These are phyloP conservation scores for Hygrocybe punicea DNA, from an alignment of 768 basidiomycete genomes.

Conservation along the genomic window DNA sequence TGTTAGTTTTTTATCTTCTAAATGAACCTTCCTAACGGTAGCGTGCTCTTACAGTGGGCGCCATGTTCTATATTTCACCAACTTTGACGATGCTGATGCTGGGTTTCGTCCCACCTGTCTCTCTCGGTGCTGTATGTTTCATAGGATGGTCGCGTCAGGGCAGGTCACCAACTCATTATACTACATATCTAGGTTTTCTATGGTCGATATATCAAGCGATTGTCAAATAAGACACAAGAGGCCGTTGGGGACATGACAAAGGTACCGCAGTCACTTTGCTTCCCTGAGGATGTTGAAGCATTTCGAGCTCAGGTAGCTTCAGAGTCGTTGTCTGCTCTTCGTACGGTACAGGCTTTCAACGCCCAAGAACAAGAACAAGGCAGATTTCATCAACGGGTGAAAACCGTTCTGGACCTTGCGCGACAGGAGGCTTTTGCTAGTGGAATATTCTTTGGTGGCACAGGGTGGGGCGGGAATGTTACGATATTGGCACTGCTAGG, in stretches of 20 bases:
- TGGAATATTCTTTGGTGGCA: conserved; percentile 90
- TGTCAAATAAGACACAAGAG: conserved; percentile 90
- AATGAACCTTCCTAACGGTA: not conserved
- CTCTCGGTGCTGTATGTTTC: conserved; percentile 68
- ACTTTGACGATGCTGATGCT: conserved; percentile 91
- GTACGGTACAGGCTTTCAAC: conserved; percentile 91
- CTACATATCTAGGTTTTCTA: conserved; percentile 73
- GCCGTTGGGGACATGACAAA: conserved; percentile 95
- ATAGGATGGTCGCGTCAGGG: not conserved
- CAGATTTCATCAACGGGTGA: conserved; percentile 68
- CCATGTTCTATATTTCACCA: conserved; percentile 92
- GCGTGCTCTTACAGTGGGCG: conserved; percentile 56
- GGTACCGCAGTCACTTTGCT: conserved; percentile 29
- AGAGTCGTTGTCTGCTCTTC: conserved; percentile 81
- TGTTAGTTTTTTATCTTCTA: conserved; percentile 47
- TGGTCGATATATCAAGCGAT: conserved; percentile 87
- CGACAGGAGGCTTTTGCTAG: conserved; percentile 86
- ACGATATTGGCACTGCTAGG: conserved; percentile 85
- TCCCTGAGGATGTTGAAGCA: not conserved
- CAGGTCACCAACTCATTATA: conserved; percentile 1
- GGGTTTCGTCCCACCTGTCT: conserved; percentile 83
- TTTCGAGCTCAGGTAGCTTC: conserved; percentile 61
- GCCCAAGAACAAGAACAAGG: conserved; percentile 71
- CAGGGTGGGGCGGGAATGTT: conserved; percentile 90
- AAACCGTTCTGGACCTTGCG: conserved; percentile 66